phyloP scores from a whole-genome alignment of 495 filamentous ascomycete species.

The Aspergillus taichungensis region DNA sequence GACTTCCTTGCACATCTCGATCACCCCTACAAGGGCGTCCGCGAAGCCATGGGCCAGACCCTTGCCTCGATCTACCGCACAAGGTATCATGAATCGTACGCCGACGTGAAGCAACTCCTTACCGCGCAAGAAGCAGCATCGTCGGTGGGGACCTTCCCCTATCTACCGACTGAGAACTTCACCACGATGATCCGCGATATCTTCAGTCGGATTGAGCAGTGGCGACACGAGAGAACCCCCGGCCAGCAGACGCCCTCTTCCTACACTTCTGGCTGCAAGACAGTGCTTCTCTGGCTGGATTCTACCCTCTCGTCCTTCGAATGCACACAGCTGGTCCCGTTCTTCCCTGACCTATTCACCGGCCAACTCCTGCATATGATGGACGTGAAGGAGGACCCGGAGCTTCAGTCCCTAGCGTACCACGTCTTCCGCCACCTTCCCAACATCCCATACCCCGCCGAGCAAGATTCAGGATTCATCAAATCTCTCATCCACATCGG shows the following conservation, averaged over 20 bases:
- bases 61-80: slow-evolving; percentile 82
- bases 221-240: slow-evolving; percentile 74
- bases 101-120: slow-evolving; percentile 63
- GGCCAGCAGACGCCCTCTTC: slow-evolving; percentile 89
- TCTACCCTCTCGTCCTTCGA: slow-evolving; percentile 83
- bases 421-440: slow-evolving; percentile 95
- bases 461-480: slow-evolving; percentile 78
- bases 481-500: slow-evolving; percentile 82
- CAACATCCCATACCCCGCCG: slow-evolving; percentile 85
- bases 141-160: slow-evolving; percentile 79
- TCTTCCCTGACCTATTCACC: slow-evolving; percentile 85
- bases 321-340: slow-evolving; percentile 81
- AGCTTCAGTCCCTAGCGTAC: slow-evolving; percentile 89
- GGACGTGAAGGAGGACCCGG: slow-evolving; percentile 98
- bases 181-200: slow-evolving; percentile 60
- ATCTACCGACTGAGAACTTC: slow-evolving; percentile 68
- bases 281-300: slow-evolving; percentile 91
- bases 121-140: slow-evolving; percentile 68
- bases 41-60: slow-evolving; percentile 87
- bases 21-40: slow-evolving; percentile 94
- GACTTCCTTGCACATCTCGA: slow-evolving; percentile 89
- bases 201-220: slow-evolving; percentile 74
- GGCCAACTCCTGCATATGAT: slow-evolving; percentile 97
- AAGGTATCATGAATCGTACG: slow-evolving; percentile 86
- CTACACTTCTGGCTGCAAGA: slow-evolving; percentile 95